Percentiles rank a stretch among this genome's conserved stretches.
phyloP scores from a whole-genome alignment of 169 alveolate species.

The Eimeria zaria region DNA sequence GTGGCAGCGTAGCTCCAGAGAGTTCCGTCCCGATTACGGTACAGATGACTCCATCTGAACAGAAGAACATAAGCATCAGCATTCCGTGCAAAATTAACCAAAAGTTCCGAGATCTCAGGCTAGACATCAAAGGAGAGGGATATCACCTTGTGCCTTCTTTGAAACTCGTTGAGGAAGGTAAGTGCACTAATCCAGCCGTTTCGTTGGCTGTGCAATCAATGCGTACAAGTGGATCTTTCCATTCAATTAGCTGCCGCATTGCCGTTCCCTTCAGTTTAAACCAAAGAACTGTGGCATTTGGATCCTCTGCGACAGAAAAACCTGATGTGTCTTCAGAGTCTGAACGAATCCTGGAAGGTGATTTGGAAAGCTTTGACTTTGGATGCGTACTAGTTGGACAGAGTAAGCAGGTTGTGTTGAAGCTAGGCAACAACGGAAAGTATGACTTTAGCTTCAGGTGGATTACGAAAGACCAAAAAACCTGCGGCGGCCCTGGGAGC shows the following conservation, averaged over 20 bases:
- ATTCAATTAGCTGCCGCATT: not conserved
- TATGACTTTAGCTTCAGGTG: constrained; percentile 95
- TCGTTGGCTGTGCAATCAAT: not conserved
- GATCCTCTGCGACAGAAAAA: not conserved
- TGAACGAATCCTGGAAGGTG: constrained; percentile 86
- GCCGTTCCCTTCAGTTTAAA: not conserved
- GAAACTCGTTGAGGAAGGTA: constrained; percentile 89
- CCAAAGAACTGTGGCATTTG: not conserved
- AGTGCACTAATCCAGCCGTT: constrained; percentile 26
- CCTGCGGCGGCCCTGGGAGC: constrained; percentile 29
- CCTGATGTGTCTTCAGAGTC: constrained; percentile 82
- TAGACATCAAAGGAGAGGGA: constrained; percentile 97
- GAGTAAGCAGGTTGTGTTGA: constrained; percentile 90
- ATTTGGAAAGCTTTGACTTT: constrained; percentile 86
- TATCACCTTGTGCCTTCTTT: constrained; percentile 89
- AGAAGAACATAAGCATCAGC: constrained; percentile 93
- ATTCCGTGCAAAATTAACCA: constrained; percentile 95
- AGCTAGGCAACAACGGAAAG: constrained; percentile 93
- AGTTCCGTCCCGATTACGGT: constrained; percentile 10
- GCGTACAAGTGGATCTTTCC: not conserved
- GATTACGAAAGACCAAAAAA: constrained; percentile 86
- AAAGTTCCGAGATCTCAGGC: constrained; percentile 93
- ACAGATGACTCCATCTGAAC: constrained; percentile 93
- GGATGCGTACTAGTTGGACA: constrained; percentile 95
- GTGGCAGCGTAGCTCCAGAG: constrained; percentile 52